A percentile compares a stretch with the other conserved stretches of the same genome.
phyloP scores from a whole-genome alignment of 495 filamentous ascomycete species.

The Diplogelasinospora grovesii region DNA sequence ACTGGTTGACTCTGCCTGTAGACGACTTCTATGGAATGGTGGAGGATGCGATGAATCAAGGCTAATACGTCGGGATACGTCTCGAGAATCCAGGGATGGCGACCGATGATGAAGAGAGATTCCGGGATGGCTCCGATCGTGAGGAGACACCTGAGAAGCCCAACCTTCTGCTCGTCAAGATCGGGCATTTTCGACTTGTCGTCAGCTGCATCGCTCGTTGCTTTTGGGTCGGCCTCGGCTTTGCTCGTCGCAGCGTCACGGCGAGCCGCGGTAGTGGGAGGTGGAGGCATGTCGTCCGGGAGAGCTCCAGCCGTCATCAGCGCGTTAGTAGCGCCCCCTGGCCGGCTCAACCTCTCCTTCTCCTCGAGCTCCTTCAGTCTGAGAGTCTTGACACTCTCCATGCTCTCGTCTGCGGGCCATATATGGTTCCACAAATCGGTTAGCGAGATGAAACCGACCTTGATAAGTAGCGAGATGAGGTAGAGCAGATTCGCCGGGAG shows the following conservation, averaged over 20 bases:
- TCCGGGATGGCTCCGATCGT: slow-evolving; percentile 91
- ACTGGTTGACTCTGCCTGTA: slow-evolving; percentile 31
- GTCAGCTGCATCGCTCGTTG: slow-evolving; percentile 42
- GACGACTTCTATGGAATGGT: slow-evolving; percentile 60
- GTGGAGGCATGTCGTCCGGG: slow-evolving; percentile 59
- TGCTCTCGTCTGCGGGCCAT: slow-evolving; percentile 74
- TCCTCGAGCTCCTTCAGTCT: slow-evolving; percentile 74
- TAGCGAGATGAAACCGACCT: slow-evolving; percentile 95
- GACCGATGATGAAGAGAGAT: slow-evolving; percentile 83
- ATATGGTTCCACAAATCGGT: slow-evolving; percentile 89
- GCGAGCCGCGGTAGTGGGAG: slow-evolving; percentile 11
- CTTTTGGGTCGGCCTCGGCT: slow-evolving; percentile 43
- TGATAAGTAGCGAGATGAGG: slow-evolving; percentile 85
- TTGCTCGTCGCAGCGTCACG: slow-evolving; percentile 38
- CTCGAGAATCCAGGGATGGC: slow-evolving; percentile 85
- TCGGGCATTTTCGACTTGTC: slow-evolving; percentile 60
- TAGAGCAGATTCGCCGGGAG: slow-evolving; percentile 89
- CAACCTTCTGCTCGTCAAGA: slow-evolving; percentile 83
- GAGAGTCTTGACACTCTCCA: slow-evolving; percentile 60
- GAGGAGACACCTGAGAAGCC: slow-evolving; percentile 76
- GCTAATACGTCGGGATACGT: slow-evolving; percentile 63
- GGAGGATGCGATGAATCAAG: slow-evolving; percentile 70
- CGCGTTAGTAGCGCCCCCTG: slow-evolving; percentile 69
- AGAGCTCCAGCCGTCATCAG: slow-evolving; percentile 82
- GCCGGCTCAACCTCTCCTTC: slow-evolving; percentile 57